phyloP scores from a whole-genome alignment of 2,329 filamentous ascomycete genomes.

The Didymella segeticola region DNA sequence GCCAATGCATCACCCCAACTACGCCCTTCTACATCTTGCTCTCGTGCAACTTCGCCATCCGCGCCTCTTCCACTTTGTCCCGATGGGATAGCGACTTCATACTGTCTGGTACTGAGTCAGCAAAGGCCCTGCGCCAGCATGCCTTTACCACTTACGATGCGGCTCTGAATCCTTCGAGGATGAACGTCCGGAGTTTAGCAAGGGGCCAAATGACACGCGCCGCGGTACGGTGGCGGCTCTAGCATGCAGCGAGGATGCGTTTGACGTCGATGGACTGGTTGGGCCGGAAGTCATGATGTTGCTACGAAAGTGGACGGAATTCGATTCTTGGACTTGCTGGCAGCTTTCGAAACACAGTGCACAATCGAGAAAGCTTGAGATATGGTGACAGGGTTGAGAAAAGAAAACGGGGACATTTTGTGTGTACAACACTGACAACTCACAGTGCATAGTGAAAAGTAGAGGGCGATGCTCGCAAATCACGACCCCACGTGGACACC shows the following conservation, averaged over 20 bases:
- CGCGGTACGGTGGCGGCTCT: not conserved
- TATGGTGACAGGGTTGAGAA: not conserved
- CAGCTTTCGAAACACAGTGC: not conserved
- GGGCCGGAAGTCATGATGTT: not conserved
- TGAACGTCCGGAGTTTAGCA: not conserved
- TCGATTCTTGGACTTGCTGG: no score
- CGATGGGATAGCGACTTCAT: conserved; percentile 16
- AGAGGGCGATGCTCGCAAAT: not conserved
- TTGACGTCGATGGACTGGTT: not conserved
- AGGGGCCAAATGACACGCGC: not conserved
- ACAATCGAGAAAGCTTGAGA: not conserved
- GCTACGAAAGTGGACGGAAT: not conserved
- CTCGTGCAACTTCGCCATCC: not conserved
- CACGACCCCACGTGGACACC: not conserved
- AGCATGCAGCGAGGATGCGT: not conserved
- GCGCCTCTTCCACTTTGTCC: conserved; percentile 15
- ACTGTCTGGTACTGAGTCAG: conserved; percentile 7
- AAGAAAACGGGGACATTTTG: not conserved
- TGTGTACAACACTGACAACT: not conserved
- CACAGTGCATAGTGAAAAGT: not conserved
- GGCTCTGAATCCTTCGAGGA: not conserved
- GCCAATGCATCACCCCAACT: not conserved
- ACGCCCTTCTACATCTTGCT: conserved; percentile 1
- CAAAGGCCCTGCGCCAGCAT: not conserved
- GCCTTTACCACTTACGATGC: not conserved